Evolutionary conservation across 345 rosid genomes (phyloP).

Genomic region (Limnanthes douglasii): DNA sequence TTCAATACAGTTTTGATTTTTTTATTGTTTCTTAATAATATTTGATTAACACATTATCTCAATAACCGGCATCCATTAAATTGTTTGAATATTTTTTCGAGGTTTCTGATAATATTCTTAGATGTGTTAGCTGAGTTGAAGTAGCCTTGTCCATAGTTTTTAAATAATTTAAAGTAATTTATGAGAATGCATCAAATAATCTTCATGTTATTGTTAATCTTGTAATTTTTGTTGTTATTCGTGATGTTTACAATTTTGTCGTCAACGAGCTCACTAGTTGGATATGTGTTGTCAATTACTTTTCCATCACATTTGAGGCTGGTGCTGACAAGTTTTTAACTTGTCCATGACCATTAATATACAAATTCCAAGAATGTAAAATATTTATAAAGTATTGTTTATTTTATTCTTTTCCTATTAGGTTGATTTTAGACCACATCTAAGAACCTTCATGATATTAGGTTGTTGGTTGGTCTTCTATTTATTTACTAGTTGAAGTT

Average conservation of each 20-base stretch:
- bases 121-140: conserved; percentile 90
- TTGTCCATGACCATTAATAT: no score
- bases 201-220: conserved; percentile 68
- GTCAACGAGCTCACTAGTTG: conserved; percentile 94
- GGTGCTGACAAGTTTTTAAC: no score
- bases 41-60: conserved; percentile 1
- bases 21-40: conserved; percentile 3
- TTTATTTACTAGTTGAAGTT: no score
- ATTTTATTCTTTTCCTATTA: no score
- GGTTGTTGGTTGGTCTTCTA: no score
- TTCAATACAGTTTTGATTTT: no score
- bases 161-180: conserved; percentile 84
- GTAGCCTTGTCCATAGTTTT: conserved; percentile 95
- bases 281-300: conserved; percentile 39
- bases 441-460: no score
- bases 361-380: no score
- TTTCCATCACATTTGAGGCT: no score
- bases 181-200: conserved; percentile 68
- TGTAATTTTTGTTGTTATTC: conserved; percentile 72
- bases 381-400: no score
- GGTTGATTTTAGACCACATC: no score
- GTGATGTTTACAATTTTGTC: conserved; percentile 90
- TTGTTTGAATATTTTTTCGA: conserved; percentile 63
- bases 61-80: not conserved
- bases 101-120: conserved; percentile 88